These are phyloP conservation scores for Phtheirospermum japonicum DNA, from an alignment of 257 asterid species.

Conservation along the genomic window DNA sequence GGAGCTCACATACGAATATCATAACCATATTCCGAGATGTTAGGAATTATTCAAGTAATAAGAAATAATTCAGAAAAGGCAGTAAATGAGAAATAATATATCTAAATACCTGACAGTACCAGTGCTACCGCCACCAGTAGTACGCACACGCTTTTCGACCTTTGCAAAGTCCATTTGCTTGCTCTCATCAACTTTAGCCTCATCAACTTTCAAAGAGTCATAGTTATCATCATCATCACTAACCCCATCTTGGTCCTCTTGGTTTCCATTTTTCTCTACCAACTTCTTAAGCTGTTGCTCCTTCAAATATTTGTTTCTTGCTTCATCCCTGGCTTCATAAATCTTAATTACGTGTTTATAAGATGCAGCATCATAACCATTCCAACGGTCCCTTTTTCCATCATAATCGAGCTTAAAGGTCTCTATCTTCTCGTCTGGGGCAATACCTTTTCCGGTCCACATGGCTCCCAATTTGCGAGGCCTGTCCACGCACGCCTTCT, in stretches of 20 bases:
- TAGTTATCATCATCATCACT: constrained; percentile 90
- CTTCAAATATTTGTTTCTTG: constrained; percentile 79
- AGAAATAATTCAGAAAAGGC: neutral
- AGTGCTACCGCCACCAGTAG: constrained; percentile 99
- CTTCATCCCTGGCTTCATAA: constrained; percentile 96
- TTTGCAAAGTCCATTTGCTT: constrained; percentile 98
- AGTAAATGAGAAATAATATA: constrained; percentile 1
- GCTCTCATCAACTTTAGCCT: constrained; percentile 98
- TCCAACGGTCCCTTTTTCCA: constrained; percentile 97
- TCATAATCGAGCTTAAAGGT: constrained; percentile 91
- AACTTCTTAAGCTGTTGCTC: constrained; percentile 82
- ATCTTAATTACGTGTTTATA: constrained; percentile 67
- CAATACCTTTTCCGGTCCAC: constrained; percentile 65
- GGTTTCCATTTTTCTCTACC: constrained; percentile 79
- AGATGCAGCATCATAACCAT: constrained; percentile 87
- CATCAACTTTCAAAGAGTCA: constrained; percentile 66
- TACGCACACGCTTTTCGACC: constrained; percentile 98
- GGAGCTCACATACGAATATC: neutral
- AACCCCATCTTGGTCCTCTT: constrained; percentile 51
- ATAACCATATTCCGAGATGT: constrained; percentile 5
- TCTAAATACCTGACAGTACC: constrained; percentile 83
- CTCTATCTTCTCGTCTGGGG: constrained; percentile 92
- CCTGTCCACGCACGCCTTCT: constrained; percentile 79
- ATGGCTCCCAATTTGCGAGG: constrained; percentile 82
- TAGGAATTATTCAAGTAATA: constrained; percentile 45